Conservation (phyloP, 2,329 filamentous ascomycete species). For the Penicillium sumatraense region DNA sequence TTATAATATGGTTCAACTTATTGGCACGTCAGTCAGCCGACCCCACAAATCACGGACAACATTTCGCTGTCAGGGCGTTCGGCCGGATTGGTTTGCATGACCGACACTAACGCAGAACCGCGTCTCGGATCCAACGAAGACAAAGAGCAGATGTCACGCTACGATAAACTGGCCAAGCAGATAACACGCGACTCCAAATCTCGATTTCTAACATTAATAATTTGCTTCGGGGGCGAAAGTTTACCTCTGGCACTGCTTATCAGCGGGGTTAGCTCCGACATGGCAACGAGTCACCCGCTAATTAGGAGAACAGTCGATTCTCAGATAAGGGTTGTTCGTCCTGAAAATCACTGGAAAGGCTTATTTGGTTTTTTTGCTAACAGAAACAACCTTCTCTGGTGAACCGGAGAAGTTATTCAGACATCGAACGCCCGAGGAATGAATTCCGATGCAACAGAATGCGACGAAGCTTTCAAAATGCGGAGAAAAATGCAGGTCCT, state of each 20-base stretch:
- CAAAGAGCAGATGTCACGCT: not conserved
- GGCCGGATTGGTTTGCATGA: not conserved
- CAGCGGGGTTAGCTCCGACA: conserved; percentile 12
- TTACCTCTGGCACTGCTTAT: conserved; percentile 8
- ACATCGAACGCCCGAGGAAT: too few relatives aligned
- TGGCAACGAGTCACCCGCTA: not conserved
- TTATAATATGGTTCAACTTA: too few relatives aligned
- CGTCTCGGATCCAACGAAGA: not conserved
- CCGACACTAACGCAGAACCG: not conserved
- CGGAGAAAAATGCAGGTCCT: conserved; percentile 37
- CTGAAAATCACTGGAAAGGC: not conserved
- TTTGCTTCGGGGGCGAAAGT: conserved; percentile 1
- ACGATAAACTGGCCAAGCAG: not conserved
- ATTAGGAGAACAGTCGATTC: too few relatives aligned
- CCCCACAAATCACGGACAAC: not conserved
- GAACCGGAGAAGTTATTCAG: not conserved
- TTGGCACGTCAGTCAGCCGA: not conserved
- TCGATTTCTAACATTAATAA: conserved; percentile 4
- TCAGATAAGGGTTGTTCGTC: not conserved
- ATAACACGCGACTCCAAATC: not conserved
- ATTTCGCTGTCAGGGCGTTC: not conserved
- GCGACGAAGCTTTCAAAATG: conserved; percentile 24
- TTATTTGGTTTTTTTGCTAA: too few relatives aligned
- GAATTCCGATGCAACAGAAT: conserved; percentile 8
- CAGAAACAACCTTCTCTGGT: too few relatives aligned